Evolutionary conservation across 2,329 filamentous ascomycete species (phyloP).

Genomic region (Alternaria gaisen): DNA sequence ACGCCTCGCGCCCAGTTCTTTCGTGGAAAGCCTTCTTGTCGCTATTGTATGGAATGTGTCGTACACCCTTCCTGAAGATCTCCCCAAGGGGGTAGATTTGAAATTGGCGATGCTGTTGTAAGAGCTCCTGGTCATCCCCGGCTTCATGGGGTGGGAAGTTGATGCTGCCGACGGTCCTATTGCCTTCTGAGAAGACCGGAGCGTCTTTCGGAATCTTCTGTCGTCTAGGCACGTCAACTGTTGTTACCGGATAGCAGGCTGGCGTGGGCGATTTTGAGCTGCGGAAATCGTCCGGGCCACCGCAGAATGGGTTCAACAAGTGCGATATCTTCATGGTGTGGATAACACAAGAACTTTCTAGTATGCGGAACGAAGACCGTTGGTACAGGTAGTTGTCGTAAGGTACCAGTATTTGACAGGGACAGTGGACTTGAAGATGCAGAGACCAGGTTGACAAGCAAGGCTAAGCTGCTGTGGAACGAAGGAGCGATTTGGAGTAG

Average conservation of each 20-base stretch:
- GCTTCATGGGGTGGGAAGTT: slow-evolving; percentile 79
- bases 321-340: slow-evolving; percentile 51
- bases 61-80: slow-evolving; percentile 58
- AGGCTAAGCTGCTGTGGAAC: slow-evolving; percentile 38
- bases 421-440: slow-evolving; percentile 28
- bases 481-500: slow-evolving; percentile 21
- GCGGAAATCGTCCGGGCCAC: slow-evolving; percentile 25
- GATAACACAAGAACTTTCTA: neutral
- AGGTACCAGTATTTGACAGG: slow-evolving; percentile 24
- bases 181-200: slow-evolving; percentile 67
- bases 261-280: slow-evolving; percentile 25
- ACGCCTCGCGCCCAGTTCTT: slow-evolving; percentile 86
- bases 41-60: slow-evolving; percentile 91
- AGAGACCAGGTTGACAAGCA: slow-evolving; percentile 20
- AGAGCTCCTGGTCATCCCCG: slow-evolving; percentile 61
- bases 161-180: slow-evolving; percentile 69
- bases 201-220: slow-evolving; percentile 73
- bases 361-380: neutral
- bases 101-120: slow-evolving; percentile 68
- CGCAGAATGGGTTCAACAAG: slow-evolving; percentile 51
- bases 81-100: slow-evolving; percentile 71
- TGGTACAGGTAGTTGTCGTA: slow-evolving; percentile 19
- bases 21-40: slow-evolving; percentile 88
- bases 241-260: slow-evolving; percentile 13
- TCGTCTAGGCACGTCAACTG: slow-evolving; percentile 35